Evolutionary conservation across 441 rosid species (phyloP).

Genomic region (Pelargonium fulgidum): DNA sequence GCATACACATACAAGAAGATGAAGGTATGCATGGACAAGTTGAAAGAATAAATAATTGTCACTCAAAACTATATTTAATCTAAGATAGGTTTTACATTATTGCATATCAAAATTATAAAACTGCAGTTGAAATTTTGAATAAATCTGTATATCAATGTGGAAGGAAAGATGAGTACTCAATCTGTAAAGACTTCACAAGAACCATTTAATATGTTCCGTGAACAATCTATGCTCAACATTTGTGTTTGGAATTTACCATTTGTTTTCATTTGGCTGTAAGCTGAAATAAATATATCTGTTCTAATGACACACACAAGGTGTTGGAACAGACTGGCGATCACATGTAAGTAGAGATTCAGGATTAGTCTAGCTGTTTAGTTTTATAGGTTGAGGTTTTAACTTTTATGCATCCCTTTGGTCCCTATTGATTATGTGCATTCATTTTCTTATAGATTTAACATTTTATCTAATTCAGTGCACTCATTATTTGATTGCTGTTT

Average conservation of each 20-base stretch:
- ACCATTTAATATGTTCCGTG: not conserved
- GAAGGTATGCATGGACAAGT: not conserved
- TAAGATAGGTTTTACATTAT: not conserved
- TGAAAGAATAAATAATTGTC: not conserved
- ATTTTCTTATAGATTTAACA: not conserved
- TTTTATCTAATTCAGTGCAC: not conserved
- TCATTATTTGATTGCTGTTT: conserved; percentile 16
- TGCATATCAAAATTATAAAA: not conserved
- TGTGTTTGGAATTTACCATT: not conserved
- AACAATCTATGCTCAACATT: not conserved
- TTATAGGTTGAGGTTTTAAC: not conserved
- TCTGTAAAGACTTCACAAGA: not conserved
- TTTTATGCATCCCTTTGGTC: not conserved
- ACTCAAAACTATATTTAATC: conserved; percentile 1
- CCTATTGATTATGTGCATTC: not conserved
- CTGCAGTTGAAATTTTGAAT: not conserved
- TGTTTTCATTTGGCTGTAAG: not conserved
- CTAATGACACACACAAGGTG: not conserved
- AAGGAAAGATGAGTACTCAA: not conserved
- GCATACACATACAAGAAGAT: not conserved
- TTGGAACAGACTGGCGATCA: not conserved
- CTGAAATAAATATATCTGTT: not conserved
- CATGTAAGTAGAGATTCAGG: not conserved
- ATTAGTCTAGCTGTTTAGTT: not conserved
- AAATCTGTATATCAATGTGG: not conserved